A percentile compares a stretch with the other conserved stretches of the same genome.
Evolutionary conservation across 192 early-diverging fungal genomes (phyloP).

Genomic region (Mortierella alpina): DNA sequence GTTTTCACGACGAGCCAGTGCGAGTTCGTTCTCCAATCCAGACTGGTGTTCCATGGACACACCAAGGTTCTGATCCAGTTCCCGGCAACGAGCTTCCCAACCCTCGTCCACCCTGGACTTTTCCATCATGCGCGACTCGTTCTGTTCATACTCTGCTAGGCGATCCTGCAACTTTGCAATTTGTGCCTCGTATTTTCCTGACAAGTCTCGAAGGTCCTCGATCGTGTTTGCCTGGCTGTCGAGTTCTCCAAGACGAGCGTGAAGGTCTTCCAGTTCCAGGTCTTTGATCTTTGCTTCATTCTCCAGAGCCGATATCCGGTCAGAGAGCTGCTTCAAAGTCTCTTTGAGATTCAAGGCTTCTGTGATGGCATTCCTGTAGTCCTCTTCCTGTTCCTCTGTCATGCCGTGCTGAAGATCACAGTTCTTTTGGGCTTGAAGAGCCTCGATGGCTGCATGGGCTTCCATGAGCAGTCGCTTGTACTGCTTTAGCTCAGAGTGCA

Average conservation of each 20-base stretch:
- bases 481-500: constrained; percentile 58
- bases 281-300: constrained; percentile 10
- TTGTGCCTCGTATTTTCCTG: constrained; percentile 25
- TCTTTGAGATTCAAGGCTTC: constrained; percentile 17
- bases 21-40: constrained; percentile 36
- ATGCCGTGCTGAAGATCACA: constrained; percentile 56
- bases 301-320: constrained; percentile 16
- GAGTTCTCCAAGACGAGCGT: background rate
- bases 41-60: constrained; percentile 26
- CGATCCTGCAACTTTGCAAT: constrained; percentile 19
- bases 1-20: constrained; percentile 16
- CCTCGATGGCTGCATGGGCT: constrained; percentile 57
- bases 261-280: constrained; percentile 15
- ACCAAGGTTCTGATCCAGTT: constrained; percentile 32
- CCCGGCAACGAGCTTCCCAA: constrained; percentile 34
- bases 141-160: constrained; percentile 21
- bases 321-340: constrained; percentile 8
- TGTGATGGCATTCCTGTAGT: constrained; percentile 43
- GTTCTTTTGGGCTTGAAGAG: constrained; percentile 53
- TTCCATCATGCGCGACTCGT: constrained; percentile 27
- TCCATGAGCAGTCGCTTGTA: constrained; percentile 61
- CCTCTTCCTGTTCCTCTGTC: constrained; percentile 50
- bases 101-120: constrained; percentile 32
- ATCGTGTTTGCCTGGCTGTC: constrained; percentile 17
- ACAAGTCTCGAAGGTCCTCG: constrained; percentile 12